phyloP scores from a whole-genome alignment of 2,329 filamentous ascomycete genomes.

The Verticillium tricorpus region DNA sequence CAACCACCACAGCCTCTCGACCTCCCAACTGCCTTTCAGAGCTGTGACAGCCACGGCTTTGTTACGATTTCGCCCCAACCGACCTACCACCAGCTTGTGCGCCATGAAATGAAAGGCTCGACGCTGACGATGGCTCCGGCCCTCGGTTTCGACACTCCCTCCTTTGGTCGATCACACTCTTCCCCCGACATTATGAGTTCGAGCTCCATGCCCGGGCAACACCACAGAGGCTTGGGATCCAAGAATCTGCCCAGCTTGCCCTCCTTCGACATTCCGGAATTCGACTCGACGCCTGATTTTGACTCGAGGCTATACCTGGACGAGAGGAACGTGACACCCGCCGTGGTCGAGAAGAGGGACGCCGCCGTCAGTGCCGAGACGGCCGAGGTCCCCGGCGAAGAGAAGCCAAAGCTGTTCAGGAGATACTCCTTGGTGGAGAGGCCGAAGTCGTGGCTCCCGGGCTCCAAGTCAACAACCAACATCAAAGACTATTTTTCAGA shows the following conservation, averaged over 20 bases:
- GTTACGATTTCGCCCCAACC: background rate
- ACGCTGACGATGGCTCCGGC: slow-evolving; percentile 34
- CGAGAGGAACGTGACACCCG: slow-evolving; percentile 3
- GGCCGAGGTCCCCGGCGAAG: slow-evolving; percentile 18
- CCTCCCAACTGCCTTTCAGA: background rate
- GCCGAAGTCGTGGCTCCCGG: slow-evolving; percentile 48
- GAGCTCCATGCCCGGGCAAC: slow-evolving; percentile 14
- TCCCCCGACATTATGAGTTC: slow-evolving; percentile 21
- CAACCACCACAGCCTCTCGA: background rate
- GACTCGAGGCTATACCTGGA: slow-evolving; percentile 40
- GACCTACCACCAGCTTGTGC: background rate
- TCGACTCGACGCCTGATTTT: slow-evolving; percentile 46
- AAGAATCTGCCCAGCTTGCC: slow-evolving; percentile 32
- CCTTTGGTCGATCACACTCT: slow-evolving; percentile 29
- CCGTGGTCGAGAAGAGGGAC: background rate
- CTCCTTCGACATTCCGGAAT: slow-evolving; percentile 47
- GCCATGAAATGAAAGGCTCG: slow-evolving; percentile 31
- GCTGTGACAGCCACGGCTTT: background rate
- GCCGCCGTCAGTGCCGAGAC: background rate
- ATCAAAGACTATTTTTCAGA: slow-evolving; percentile 24
- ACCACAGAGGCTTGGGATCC: slow-evolving; percentile 9
- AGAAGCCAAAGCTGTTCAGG: slow-evolving; percentile 27
- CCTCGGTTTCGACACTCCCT: slow-evolving; percentile 20
- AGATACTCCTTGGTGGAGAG: slow-evolving; percentile 44
- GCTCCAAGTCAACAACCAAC: slow-evolving; percentile 36